Base-by-base conservation (phyloP, 2,329 filamentous ascomycete genomes). In the Fusarium lyarnte region DNA sequence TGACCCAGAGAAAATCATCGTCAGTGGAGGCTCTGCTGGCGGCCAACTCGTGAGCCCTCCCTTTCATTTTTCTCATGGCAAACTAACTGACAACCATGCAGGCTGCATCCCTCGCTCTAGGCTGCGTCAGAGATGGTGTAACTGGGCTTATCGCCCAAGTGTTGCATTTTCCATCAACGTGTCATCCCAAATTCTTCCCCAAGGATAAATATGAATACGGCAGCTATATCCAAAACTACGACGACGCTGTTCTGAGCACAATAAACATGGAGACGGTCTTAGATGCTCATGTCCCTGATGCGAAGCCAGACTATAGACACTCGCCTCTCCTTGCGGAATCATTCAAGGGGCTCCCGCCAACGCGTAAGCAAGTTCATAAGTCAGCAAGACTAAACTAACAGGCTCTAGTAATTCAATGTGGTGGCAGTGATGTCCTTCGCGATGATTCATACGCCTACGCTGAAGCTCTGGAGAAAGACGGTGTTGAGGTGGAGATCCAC, bases 131-230 rank as follows among this genome's bases (percentile, higher is more conserved):
- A 19, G 27, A 66, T 1, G 61, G 63, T 5, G 59, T 77, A 4
- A 70, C 73, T 4, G 74, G 76, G 3, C 33, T 78, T 11, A 29
- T 74, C 2, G 76, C 76, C 1, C 76, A 78, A 31, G 71, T 74
- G 1, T 27, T 78, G 0, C 65, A 75, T 27, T 77, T 78, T 27
- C 71, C 70, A 10, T 11, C 47, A 8, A 33, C 53, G 9, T 78
- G 76, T n/a, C 76, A 78, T 19, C 76, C 74, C 12, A 77, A 74
- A 11, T 63, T 72, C 49, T 78, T 77, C 27, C 76, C 74, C 0
- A 55, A 2, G 6, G 62, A 76, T 4, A 76, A 70, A 25, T 72
- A 76, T 13, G 76, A 78, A n/a, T 72, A 70, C 45, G 74, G 70
- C 1, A 78, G 76, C 17, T 75, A 64, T 21, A 29, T 75, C 2